Percentiles rank a stretch among this genome's conserved stretches.
These are phyloP conservation scores for Tolypocladium pustulatum DNA, from an alignment of 2,329 filamentous ascomycete genomes.

Conservation along the genomic window DNA sequence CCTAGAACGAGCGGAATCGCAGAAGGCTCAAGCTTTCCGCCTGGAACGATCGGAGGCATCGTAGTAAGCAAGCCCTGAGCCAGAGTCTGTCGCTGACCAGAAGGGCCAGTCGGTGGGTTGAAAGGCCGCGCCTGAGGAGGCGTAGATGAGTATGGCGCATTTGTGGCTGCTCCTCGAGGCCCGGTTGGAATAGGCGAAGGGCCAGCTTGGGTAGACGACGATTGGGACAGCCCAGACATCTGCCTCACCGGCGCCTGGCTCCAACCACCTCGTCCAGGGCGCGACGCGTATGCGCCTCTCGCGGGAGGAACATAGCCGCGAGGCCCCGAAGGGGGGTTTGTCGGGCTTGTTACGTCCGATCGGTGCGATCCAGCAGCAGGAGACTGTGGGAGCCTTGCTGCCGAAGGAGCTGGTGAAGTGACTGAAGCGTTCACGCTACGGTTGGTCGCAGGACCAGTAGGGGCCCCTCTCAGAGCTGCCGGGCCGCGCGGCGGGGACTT, in stretches of 20 bases:
- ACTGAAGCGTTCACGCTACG: conserved; percentile 28
- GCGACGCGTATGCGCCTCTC: conserved; percentile 32
- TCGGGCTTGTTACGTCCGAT: conserved; percentile 32
- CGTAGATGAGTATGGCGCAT: conserved; percentile 24
- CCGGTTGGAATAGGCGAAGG: conserved; percentile 36
- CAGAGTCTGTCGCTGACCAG: conserved; percentile 31
- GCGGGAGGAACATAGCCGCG: conserved; percentile 38
- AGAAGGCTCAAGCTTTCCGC: conserved; percentile 42
- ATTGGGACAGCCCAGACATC: conserved; percentile 21
- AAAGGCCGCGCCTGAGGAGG: conserved; percentile 35
- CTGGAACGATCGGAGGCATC: conserved; percentile 40
- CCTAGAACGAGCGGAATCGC: conserved; percentile 33
- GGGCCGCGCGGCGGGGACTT: conserved; percentile 45
- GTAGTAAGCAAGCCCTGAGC: conserved; percentile 41
- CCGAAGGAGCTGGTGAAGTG: conserved; percentile 22
- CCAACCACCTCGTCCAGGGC: conserved; percentile 38
- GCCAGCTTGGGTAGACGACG: conserved; percentile 29
- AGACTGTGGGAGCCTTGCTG: conserved; percentile 21
- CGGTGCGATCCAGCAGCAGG: conserved; percentile 21
- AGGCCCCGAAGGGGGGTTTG: conserved; percentile 42
- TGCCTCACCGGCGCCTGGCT: conserved; percentile 20
- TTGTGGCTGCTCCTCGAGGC: conserved; percentile 25
- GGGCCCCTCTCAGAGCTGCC: conserved; percentile 39
- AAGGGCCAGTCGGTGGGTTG: conserved; percentile 48
- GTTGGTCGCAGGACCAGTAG: conserved; percentile 29